Conservation (phyloP, 371 early-diverging fungal species). For the Syncephalis plumigaleata region DNA sequence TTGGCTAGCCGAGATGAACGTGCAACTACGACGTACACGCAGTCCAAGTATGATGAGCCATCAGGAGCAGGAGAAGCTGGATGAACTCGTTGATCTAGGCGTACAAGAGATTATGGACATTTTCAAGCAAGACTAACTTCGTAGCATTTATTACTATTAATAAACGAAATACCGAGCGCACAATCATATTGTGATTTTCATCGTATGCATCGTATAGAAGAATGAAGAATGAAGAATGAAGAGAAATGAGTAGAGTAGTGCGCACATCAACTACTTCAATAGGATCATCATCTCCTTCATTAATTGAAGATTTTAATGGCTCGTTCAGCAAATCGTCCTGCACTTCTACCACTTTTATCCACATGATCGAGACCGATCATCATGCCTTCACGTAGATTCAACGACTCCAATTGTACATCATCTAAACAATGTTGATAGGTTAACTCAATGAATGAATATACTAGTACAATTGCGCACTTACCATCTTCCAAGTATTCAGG, state of each 20-base stretch:
- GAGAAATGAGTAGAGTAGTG: too few relatives aligned
- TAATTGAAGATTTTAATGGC: slow-evolving; percentile 9
- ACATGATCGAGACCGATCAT: slow-evolving; percentile 3
- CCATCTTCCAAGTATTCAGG: slow-evolving; percentile 6
- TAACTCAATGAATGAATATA: neutral
- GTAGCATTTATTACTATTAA: too few relatives aligned
- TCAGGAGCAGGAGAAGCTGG: too few relatives aligned
- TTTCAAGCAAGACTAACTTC: slow-evolving; percentile 2
- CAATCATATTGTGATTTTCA: too few relatives aligned
- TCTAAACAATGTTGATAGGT: neutral
- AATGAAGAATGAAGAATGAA: too few relatives aligned
- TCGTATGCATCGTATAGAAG: too few relatives aligned
- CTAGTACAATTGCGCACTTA: neutral
- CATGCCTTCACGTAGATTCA: neutral
- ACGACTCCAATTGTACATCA: slow-evolving; percentile 1
- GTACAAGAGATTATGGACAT: neutral
- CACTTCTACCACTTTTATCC: neutral
- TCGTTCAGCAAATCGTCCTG: slow-evolving; percentile 3
- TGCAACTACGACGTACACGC: slow-evolving; percentile 3
- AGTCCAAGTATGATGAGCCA: neutral
- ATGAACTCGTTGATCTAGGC: too few relatives aligned
- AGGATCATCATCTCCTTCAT: too few relatives aligned
- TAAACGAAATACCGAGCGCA: too few relatives aligned
- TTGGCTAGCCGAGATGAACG: slow-evolving; percentile 5
- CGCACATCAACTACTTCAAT: too few relatives aligned